Base-by-base conservation (phyloP, 2,329 filamentous ascomycete species). In the Ceratocystis colombiana region DNA sequence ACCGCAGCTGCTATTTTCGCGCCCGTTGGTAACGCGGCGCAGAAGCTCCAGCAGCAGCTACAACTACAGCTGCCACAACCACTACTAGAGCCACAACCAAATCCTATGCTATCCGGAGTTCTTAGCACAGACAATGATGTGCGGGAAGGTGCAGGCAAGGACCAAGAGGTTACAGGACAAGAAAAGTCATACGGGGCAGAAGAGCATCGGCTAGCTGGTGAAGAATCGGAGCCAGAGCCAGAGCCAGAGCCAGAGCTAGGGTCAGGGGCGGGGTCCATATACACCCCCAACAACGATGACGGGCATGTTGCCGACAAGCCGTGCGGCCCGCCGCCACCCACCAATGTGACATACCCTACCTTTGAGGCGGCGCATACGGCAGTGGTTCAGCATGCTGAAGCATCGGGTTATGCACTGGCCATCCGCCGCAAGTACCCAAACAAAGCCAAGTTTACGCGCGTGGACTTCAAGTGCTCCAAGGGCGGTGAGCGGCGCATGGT, bases 381-480 rank as follows among this genome's bases (percentile, higher is more conserved):
- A 48, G 45, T 48, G 17, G n/a, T 48, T 17, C 45, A 48, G 45
- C 45, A 48, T 20, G 45, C 45, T 12, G 45, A 48, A 12, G 45
- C 45, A 20, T 48, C 45, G 45, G 45, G 45, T 4, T 48, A 48
- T 20, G 45, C 45, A 1, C 45, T 48, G 45, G 45, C 45, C 17
- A 48, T 48, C 45, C 45, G 45, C 17, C 45, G 45, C 45, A 48
- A 48, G 45, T 48, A 48, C 45, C 45, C 45, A 20, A 48, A 48
- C 45, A 48, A 48, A 20, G 45, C 45, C n/a, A 48, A 48, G 17
- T 48, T 48, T 20, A 48, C 45, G 45, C 45, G 45, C 15, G 45
- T 48, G 1, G 45, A 48, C 45, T 48, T 48, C 17, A 48, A 48
- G 45, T 48, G 45, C 45, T 48, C 45, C 45, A 48, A 48, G 17